phyloP scores from a whole-genome alignment of 2,329 filamentous ascomycete genomes.

The Aurifilum marmelostoma region DNA sequence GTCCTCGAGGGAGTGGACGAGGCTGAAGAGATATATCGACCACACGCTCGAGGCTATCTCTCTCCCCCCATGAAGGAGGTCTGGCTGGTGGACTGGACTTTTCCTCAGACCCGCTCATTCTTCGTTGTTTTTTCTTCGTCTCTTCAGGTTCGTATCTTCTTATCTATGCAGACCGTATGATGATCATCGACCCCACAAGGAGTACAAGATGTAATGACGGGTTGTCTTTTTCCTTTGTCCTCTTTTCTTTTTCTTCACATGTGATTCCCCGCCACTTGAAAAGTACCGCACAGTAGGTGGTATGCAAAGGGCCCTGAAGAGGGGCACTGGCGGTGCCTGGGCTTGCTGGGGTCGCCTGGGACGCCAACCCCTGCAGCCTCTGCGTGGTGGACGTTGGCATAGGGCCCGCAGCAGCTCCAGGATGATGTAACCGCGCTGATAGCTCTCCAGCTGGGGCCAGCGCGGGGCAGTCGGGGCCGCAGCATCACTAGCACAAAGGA shows the following conservation, averaged over 20 bases:
- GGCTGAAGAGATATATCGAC: neutral
- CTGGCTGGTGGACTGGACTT: neutral
- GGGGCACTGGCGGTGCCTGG: neutral
- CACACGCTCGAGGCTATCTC: neutral
- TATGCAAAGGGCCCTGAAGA: neutral
- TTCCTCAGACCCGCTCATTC: neutral
- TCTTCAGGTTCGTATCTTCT: neutral
- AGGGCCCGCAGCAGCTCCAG: conserved; percentile 1
- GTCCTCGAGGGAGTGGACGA: neutral
- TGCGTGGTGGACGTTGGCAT: neutral
- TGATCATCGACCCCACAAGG: neutral
- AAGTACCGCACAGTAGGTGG: neutral
- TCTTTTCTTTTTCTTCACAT: neutral
- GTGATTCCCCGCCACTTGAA: neutral
- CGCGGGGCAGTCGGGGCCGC: conserved; percentile 12
- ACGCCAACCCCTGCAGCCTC: neutral
- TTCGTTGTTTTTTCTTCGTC: too few relatives aligned
- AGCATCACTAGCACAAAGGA: neutral
- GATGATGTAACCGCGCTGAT: conserved; percentile 1
- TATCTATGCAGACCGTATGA: too few relatives aligned
- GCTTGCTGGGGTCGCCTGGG: neutral
- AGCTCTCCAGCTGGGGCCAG: neutral
- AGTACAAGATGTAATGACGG: neutral
- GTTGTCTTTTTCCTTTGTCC: too few relatives aligned
- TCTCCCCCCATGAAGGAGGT: neutral